Conservation (phyloP, 768 basidiomycete species). For the Myochromella boudieri region DNA sequence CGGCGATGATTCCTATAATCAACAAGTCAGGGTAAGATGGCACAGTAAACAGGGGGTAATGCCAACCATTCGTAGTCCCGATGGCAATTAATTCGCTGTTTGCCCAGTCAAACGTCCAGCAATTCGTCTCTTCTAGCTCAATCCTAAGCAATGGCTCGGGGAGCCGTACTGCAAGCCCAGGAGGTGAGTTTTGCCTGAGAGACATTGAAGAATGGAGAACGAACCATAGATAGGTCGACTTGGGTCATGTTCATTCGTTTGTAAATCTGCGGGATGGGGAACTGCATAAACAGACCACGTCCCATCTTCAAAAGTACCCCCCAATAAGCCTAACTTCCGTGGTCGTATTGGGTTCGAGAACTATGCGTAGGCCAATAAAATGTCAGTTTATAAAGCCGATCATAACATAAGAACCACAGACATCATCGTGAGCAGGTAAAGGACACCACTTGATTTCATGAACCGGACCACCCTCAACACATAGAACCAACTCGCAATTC, state of each 20-base stretch:
- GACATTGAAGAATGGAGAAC: conserved; percentile 16
- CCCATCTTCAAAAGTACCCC: conserved; percentile 86
- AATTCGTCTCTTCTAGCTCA: conserved; percentile 72
- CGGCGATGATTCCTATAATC: conserved; percentile 67
- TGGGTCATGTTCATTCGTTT: conserved; percentile 22
- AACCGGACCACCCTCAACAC: conserved; percentile 77
- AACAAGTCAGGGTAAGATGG: conserved; percentile 57
- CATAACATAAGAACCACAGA: conserved; percentile 18
- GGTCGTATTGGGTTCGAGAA: conserved; percentile 16
- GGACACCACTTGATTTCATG: conserved; percentile 93
- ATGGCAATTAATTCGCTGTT: conserved; percentile 81
- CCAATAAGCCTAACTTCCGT: conserved; percentile 79
- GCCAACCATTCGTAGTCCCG: conserved; percentile 79
- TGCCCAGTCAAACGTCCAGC: conserved; percentile 87
- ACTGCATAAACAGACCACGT: conserved; percentile 75
- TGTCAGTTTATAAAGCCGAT: background rate
- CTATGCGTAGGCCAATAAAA: conserved; percentile 4
- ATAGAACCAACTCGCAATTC: conserved; percentile 83
- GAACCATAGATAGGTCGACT: conserved; percentile 49
- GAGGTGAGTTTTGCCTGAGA: background rate
- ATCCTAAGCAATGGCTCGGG: conserved; percentile 69
- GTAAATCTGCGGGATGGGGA: conserved; percentile 70
- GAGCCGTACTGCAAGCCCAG: conserved; percentile 47
- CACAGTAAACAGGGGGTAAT: background rate
- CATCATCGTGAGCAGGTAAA: conserved; percentile 71